Percentiles rank a stretch among this genome's conserved stretches.
These are phyloP conservation scores for Dothideomycetes sp. DNA, from an alignment of 2,329 filamentous ascomycete species.

Conservation along the genomic window DNA sequence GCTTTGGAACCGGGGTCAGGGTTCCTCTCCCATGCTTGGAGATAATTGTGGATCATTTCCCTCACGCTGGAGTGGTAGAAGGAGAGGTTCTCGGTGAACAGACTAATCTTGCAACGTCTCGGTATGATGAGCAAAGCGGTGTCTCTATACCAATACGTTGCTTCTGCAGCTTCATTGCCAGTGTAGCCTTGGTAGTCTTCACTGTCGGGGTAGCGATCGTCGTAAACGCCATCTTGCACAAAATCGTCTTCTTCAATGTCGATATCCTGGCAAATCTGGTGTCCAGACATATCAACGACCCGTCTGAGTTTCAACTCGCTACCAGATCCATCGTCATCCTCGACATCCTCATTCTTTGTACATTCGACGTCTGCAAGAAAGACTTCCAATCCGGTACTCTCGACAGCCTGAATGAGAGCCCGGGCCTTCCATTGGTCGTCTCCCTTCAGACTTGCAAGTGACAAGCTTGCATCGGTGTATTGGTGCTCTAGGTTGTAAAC, in stretches of 20 bases:
- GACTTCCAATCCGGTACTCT: slow-evolving; percentile 12
- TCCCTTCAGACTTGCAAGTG: slow-evolving; percentile 14
- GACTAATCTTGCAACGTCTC: too few relatives aligned
- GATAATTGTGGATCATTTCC: too few relatives aligned
- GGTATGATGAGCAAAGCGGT: too few relatives aligned
- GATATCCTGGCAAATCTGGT: slow-evolving; percentile 6
- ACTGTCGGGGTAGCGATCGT: slow-evolving; percentile 16
- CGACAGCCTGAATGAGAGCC: slow-evolving; percentile 12
- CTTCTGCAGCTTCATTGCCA: slow-evolving; percentile 16
- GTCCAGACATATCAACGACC: slow-evolving; percentile 11
- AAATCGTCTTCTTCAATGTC: slow-evolving; percentile 11
- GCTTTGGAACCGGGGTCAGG: too few relatives aligned
- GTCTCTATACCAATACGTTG: slow-evolving; percentile 19
- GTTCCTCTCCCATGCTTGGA: too few relatives aligned
- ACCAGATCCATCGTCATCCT: slow-evolving; percentile 3
- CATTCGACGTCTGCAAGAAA: slow-evolving; percentile 11
- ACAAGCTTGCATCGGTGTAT: slow-evolving; percentile 17
- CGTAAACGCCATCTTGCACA: slow-evolving; percentile 13
- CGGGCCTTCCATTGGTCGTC: slow-evolving; percentile 14
- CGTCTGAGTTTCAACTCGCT: slow-evolving; percentile 10
- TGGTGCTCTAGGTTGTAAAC: slow-evolving; percentile 19
- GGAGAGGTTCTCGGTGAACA: too few relatives aligned
- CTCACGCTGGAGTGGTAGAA: too few relatives aligned
- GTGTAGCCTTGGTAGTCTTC: slow-evolving; percentile 19
- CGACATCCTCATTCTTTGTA: slow-evolving; percentile 3